Base-by-base conservation (phyloP, 2,329 filamentous ascomycete genomes). In the Claviceps cyperi region DNA sequence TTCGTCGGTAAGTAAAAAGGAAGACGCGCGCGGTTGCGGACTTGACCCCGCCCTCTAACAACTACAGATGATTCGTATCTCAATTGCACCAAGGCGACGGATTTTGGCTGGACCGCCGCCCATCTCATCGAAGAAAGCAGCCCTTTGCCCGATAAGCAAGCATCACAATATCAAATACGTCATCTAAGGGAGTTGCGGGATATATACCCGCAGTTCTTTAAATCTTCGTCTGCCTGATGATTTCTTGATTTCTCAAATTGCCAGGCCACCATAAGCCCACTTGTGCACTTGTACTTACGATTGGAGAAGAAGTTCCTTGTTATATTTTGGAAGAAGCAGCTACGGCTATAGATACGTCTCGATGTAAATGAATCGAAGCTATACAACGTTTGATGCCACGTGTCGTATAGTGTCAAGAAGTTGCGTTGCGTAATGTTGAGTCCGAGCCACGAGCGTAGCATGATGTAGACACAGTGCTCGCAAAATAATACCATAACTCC, bases 171-270 rank as follows among this genome's bases (percentile, higher is more conserved):
- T 63, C 83, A 90, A 62, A 85, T 98, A 56, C 74, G 77, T 43
- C 76, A 80, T 60, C 68, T 98, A 28, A 74, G 85, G 55, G 85
- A 97, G 60, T 69, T 98, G 51, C 78, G 85, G 44, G 69, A 69
- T 0, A 66, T 85, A 11, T 97, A 91, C 57, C 89, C 92, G 0
- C 81, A 94, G 51, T 80, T 95, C 54, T 96, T 98, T 74, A 92
- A 86, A 65, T 69, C 68, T 5, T 58, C 55, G 32, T 28, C 3
- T 2, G n/a, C n/a, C 40, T 49, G 38, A 4, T 28, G 56, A n/a
- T 28, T 9, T 22, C 22, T 48, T 19, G n/a, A 37, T 19, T 36
- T 11, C 9, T 11, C 9, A 32, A 4, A 2, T 14, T 22, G 32
- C 3, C 44, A 28, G 19, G 11, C 8, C 28, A 15, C 2, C 17